These are phyloP conservation scores for Oryza nivara DNA, from an alignment of 176 grass and related monocot species.

Conservation along the genomic window DNA sequence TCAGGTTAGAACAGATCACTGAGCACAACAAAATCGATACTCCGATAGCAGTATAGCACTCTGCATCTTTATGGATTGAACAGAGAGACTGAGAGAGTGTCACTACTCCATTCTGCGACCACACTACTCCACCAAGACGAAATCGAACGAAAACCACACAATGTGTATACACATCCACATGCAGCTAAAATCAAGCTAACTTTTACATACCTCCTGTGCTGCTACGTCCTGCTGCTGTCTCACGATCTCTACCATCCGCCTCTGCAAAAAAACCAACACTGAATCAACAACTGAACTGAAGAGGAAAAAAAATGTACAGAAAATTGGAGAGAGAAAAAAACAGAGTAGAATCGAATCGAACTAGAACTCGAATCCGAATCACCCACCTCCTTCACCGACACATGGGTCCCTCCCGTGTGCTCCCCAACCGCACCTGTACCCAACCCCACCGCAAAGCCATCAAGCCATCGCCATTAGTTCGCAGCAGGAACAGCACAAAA, in stretches of 20 bases:
- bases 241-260: conserved; percentile 26
- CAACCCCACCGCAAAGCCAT: neutral
- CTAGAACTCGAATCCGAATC: neutral
- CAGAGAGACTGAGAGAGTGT: neutral
- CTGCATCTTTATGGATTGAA: neutral
- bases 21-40: neutral
- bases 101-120: neutral
- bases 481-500: neutral
- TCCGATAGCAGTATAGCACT: neutral
- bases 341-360: neutral
- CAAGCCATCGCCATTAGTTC: neutral
- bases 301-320: neutral
- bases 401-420: neutral
- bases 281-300: neutral
- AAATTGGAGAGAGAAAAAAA: neutral
- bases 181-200: neutral
- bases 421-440: conserved; percentile 26
- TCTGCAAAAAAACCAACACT: conserved; percentile 15
- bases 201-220: conserved; percentile 62
- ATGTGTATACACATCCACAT: neutral
- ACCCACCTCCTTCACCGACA: conserved; percentile 39
- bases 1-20: neutral
- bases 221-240: conserved; percentile 23
- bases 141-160: neutral
- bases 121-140: neutral